These are phyloP conservation scores for Paradendryphiella salina DNA, from an alignment of 2,329 filamentous ascomycete genomes.

Conservation along the genomic window DNA sequence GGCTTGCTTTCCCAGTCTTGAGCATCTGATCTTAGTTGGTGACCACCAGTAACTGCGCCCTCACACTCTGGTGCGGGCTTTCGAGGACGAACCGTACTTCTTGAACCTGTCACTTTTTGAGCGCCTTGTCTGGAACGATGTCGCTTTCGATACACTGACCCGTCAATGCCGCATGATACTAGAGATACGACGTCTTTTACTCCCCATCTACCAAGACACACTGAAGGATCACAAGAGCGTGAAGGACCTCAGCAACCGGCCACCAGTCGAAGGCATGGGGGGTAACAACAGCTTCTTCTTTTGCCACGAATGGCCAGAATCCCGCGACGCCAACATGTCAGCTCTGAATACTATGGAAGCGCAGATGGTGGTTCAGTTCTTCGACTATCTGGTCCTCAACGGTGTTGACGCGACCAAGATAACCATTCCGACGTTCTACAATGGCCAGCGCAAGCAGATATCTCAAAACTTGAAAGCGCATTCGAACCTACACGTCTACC, in stretches of 20 bases:
- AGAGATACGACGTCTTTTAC: conserved; percentile 64
- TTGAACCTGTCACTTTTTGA: conserved; percentile 80
- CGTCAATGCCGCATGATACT: conserved; percentile 75
- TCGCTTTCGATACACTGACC: conserved; percentile 67
- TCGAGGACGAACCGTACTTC: conserved; percentile 64
- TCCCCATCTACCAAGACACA: conserved; percentile 61
- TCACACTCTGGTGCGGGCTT: conserved; percentile 63
- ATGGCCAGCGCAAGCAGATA: conserved; percentile 74
- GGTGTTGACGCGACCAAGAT: conserved; percentile 64
- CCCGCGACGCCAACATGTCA: conserved; percentile 64
- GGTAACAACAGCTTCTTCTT: conserved; percentile 64
- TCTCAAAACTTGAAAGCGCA: conserved; percentile 53
- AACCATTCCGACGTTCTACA: conserved; percentile 86
- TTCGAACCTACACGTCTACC: conserved; percentile 44
- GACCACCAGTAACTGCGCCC: conserved; percentile 81
- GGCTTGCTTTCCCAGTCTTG: conserved; percentile 62
- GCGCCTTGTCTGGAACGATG: conserved; percentile 66
- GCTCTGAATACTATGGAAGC: conserved; percentile 73
- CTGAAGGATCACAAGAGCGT: conserved; percentile 64
- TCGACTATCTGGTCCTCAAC: conserved; percentile 71
- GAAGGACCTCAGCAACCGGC: conserved; percentile 49
- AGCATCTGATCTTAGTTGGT: conserved; percentile 71
- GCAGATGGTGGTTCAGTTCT: conserved; percentile 73
- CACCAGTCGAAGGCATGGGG: conserved; percentile 65
- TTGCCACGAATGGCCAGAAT: conserved; percentile 67